Base-by-base conservation (phyloP, 2,329 filamentous ascomycete genomes). In the Parascedosporium putredinis region DNA sequence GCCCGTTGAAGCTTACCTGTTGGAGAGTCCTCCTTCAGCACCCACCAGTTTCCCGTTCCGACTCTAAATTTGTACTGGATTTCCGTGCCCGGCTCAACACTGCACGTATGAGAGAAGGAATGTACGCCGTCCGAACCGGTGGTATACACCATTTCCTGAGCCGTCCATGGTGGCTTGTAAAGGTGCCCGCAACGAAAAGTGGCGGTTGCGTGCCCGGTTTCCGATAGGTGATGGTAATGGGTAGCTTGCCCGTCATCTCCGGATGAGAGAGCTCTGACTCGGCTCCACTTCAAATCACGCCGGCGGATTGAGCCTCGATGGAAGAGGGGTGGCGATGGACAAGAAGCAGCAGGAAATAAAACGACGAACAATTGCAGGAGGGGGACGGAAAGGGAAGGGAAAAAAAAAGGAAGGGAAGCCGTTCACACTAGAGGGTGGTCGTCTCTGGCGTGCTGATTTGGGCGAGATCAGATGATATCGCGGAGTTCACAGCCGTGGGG, bases 61-160 rank as follows among this genome's bases (percentile, higher is more conserved):
- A 85, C 68, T 25, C 83, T 76, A 56, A 89, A 84, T 64, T 88
- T 89, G 73, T 88, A 90, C 58, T 86, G 80, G 55, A 87, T 78
- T 51, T 78, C 74, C 44, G 76, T 73, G 20, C 75, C 76, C 20
- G 75, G 68, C 16, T 77, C 68, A 6, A 76, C 70, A 31, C 72
- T 61, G 42, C 87, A 69, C 1, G 71, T 64, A 51, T 78, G 78
- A 40, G 64, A 70, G 60, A 86, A 89, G 10, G 73, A 60, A 51
- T 78, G 67, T 49, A 81, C 69, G n/a, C 74, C 76, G 31, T 74
- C 66, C 3, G 71, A 65, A 8, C 74, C 70, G 25, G 67, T 67
- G 3, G 68, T 68, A 51, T 64, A 70, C 8, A 76, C 63, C 83
- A 89, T 86, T 65, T 87, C 81, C 44, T 77, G 67, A 1, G 76